Base-by-base conservation (phyloP, 2,329 filamentous ascomycete genomes). In the Monosporascus sp. region DNA sequence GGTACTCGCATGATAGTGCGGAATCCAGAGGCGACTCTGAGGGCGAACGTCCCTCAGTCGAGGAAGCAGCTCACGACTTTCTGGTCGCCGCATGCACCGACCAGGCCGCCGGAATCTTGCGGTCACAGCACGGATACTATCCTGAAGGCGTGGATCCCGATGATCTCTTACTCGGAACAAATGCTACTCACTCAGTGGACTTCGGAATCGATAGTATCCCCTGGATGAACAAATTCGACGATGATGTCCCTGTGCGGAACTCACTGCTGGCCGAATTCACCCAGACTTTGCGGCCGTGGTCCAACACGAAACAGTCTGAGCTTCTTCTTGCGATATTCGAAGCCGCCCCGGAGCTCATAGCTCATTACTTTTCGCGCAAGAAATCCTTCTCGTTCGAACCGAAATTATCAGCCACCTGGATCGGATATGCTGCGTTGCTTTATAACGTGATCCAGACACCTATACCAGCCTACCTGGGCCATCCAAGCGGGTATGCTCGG, bases 401-500 rank as follows among this genome's bases (percentile, higher is more conserved):
- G 0, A 97, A 96, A 65, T 78, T 95, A 5, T 94, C 91, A 3
- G 86, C 91, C 45, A 94, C 91, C 0, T 99, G 94, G 94, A 89
- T 97, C 60, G 92, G 93, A 42, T 96, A 95, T 66, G 90, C 91
- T 0, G 85, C 91, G 0, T 90, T 97, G 57, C 73, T 99, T 5
- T 96, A 95, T 69, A 88, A 88, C 55, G 83, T 86, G 1, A 84
- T 97, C 46, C 81, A 86, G 53, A 74, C 95, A 37, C 83, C 86
- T 1, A 75, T 96, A 2, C 92, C 92, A 2, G 66, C 74, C 25
- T 81, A 81, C 55, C 90, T 93, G 64, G 90, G 90, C 14, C 82
- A 85, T 60, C 76, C 76, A 41, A 77, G 81, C 14, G 77, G 76
- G 42, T 86, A 83, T 57, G 82, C 84, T 24, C 70, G 75, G 18